Evolutionary conservation across 1,139 yeast genomes (phyloP).

Genomic region (Taphrina communis): DNA sequence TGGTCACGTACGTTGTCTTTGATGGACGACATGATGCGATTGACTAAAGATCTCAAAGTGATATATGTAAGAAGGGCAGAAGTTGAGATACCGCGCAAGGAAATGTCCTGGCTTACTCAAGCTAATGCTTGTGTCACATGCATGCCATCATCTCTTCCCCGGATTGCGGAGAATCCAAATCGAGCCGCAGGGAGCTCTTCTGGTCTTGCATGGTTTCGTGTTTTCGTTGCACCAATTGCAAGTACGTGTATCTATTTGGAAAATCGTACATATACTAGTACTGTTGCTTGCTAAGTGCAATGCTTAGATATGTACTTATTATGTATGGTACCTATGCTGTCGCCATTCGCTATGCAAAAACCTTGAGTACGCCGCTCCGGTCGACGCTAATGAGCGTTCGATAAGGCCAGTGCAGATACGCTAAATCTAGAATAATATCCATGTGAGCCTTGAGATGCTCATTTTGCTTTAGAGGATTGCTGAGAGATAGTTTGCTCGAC

Average conservation of each 20-base stretch:
- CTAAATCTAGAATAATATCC: conserved; percentile 61
- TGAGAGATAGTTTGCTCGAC: conserved; percentile 49
- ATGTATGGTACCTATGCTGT: not conserved
- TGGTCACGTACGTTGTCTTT: conserved; percentile 1
- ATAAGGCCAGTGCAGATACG: conserved; percentile 59
- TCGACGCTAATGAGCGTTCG: conserved; percentile 70
- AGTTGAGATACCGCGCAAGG: too few relatives aligned
- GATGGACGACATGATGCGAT: conserved; percentile 1
- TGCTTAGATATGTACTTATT: not conserved
- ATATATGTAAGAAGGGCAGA: too few relatives aligned
- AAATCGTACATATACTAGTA: too few relatives aligned
- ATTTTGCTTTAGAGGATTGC: conserved; percentile 53
- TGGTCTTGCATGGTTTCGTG: not conserved
- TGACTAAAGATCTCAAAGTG: too few relatives aligned
- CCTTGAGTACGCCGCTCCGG: conserved; percentile 65
- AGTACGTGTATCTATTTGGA: too few relatives aligned
- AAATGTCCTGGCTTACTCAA: too few relatives aligned
- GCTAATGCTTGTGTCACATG: conserved; percentile 12
- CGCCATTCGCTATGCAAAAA: conserved; percentile 52
- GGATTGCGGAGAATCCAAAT: not conserved
- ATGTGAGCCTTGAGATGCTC: conserved; percentile 55
- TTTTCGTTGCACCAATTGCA: too few relatives aligned
- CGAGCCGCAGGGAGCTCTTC: conserved; percentile 8
- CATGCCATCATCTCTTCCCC: not conserved
- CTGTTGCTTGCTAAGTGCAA: not conserved